Base-by-base conservation (phyloP, 345 rosid species). In the Linum tenue region DNA sequence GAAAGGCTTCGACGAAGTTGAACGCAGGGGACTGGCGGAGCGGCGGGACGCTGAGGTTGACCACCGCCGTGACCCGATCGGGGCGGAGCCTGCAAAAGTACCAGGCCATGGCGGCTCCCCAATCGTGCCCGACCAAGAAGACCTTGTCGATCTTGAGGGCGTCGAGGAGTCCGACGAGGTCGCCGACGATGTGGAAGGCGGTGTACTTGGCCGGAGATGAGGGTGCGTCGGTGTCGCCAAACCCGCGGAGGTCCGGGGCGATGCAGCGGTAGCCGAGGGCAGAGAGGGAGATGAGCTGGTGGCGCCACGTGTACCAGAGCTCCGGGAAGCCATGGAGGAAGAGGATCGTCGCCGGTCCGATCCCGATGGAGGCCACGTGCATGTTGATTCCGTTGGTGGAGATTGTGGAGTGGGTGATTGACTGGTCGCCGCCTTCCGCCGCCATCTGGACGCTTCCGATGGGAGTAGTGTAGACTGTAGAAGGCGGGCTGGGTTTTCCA, bases 101-200 rank as follows among this genome's bases (percentile, higher is more conserved):
- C 61, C 59, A 42, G 56, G 56, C 11, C 40, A 64, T 5, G 62
- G 56, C 39, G 42, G 39, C 44, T 39, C 55, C 39, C 37, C 36
- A 55, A n/a, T 40, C 42, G 37, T 15, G 66, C 15, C 44, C 36
- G 53, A 66, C 61, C 55, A 60, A 39, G 42, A 60, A 65, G 7
- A 50, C 35, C 50, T 56, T 55, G n/a, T 55, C 36, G 31, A 37
- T 51, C 36, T 39, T 59, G 50, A 15, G 7, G 14, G 72, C 39
- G 55, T 83, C 73, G 10, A 85, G 66, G 2, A 83, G 72, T 14
- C 86, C 86, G 12, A 85, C 77, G 3, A 85, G 81, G 57, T 83
- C 88, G 7, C 60, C 60, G 36, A 56, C 60, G 36, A 56, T 16
- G 37, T 56, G 60, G 42, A 60, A 38, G 43, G 17, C 41, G 41